These are phyloP conservation scores for Ceratobasidium theobromae DNA, from an alignment of 1,284 basidiomycete genomes.

Conservation along the genomic window DNA sequence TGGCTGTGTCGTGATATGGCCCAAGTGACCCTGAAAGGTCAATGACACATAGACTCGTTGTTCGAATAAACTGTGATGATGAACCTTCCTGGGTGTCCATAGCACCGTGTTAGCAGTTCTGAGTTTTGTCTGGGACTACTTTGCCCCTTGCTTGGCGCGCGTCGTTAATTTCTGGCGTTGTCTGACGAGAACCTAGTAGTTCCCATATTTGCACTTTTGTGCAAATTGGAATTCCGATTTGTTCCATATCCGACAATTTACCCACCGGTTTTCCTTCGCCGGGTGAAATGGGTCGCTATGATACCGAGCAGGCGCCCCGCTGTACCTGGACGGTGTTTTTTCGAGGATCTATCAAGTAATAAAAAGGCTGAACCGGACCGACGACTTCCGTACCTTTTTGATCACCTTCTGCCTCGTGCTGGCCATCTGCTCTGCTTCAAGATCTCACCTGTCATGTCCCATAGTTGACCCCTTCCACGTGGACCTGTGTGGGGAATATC, in stretches of 20 bases:
- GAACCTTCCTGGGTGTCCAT: too few relatives aligned
- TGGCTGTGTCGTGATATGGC: too few relatives aligned
- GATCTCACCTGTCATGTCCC: conserved; percentile 12
- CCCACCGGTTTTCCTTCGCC: neutral
- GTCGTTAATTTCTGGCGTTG: too few relatives aligned
- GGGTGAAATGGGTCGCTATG: conserved; percentile 22
- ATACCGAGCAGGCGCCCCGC: conserved; percentile 1
- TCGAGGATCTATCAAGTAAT: neutral
- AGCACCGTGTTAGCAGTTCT: too few relatives aligned
- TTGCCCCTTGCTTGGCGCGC: too few relatives aligned
- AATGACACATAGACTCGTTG: too few relatives aligned
- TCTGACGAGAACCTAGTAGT: neutral
- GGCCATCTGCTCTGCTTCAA: neutral
- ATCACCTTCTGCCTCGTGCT: conserved; percentile 27
- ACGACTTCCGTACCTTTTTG: conserved; percentile 3
- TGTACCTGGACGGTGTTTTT: neutral
- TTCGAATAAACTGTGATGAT: too few relatives aligned
- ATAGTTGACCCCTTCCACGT: conserved; percentile 12
- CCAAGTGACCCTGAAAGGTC: too few relatives aligned
- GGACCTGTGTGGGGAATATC: conserved; percentile 9
- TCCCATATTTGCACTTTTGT: neutral
- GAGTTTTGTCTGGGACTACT: too few relatives aligned
- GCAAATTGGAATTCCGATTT: neutral
- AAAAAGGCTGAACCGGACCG: neutral
- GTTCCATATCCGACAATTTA: neutral